A percentile compares a stretch with the other conserved stretches of the same genome.
These are phyloP conservation scores for Debaryomyces nepalensis DNA, from an alignment of 1,139 yeast species.

Conservation along the genomic window DNA sequence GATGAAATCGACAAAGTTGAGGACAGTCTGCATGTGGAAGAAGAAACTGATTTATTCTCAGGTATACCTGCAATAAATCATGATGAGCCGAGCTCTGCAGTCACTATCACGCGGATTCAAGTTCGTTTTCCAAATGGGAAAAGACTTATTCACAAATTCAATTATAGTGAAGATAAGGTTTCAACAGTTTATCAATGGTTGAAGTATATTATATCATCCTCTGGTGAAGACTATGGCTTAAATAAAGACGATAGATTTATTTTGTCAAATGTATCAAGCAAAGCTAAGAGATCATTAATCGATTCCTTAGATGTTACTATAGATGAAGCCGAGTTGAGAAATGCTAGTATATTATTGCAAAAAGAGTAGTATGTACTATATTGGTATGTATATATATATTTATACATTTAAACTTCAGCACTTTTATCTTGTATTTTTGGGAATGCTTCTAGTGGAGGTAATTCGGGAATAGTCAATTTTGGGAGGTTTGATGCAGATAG, in stretches of 20 bases:
- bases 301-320: slow-evolving; percentile 62
- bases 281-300: slow-evolving; percentile 62
- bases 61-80: slow-evolving; percentile 53
- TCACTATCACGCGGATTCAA: slow-evolving; percentile 76
- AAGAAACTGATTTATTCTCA: slow-evolving; percentile 38
- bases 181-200: slow-evolving; percentile 40
- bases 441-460: slow-evolving; percentile 35
- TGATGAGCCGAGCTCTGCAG: slow-evolving; percentile 58
- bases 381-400: slow-evolving; percentile 8
- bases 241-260: slow-evolving; percentile 41
- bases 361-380: slow-evolving; percentile 23
- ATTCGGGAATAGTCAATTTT: slow-evolving; percentile 19
- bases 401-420: slow-evolving; percentile 6
- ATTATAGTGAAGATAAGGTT: slow-evolving; percentile 55
- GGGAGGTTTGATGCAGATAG: neutral
- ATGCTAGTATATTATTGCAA: slow-evolving; percentile 81
- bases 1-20: slow-evolving; percentile 17
- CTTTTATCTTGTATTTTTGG: slow-evolving; percentile 18
- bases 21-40: slow-evolving; percentile 12
- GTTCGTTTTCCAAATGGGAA: slow-evolving; percentile 86
- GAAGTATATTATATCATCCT: slow-evolving; percentile 59
- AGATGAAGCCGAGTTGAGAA: slow-evolving; percentile 77
- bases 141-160: slow-evolving; percentile 76
- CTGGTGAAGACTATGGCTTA: slow-evolving; percentile 56
- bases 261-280: slow-evolving; percentile 66